These are phyloP conservation scores for Raphanus raphanistrum DNA, from an alignment of 345 rosid genomes.

Conservation along the genomic window DNA sequence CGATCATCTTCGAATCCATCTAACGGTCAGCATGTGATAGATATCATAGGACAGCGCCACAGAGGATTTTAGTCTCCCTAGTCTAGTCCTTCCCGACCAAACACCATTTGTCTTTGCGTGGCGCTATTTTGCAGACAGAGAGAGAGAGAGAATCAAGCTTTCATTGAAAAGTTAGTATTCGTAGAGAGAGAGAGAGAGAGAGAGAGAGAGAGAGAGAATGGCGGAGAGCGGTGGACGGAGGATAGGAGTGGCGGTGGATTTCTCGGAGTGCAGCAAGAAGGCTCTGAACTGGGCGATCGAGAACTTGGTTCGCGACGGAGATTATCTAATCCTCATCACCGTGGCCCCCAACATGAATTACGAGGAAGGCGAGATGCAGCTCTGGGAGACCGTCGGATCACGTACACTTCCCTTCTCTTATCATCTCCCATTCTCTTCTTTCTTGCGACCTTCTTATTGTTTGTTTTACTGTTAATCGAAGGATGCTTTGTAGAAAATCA, in stretches of 20 bases:
- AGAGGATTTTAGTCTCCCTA: neutral
- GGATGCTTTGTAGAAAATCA: too few species aligned
- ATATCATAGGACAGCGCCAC: constrained; percentile 9
- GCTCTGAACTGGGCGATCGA: constrained; percentile 89
- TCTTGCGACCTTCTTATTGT: too few species aligned
- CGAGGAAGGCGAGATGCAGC: constrained; percentile 87
- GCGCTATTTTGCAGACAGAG: neutral
- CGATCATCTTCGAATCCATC: constrained; percentile 1
- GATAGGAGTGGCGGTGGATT: constrained; percentile 85
- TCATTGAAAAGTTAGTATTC: neutral
- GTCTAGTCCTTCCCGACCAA: constrained; percentile 1
- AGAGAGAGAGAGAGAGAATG: constrained; percentile 35
- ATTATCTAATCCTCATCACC: constrained; percentile 71
- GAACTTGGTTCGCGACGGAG: constrained; percentile 74
- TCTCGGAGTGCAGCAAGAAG: constrained; percentile 77
- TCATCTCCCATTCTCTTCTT: neutral
- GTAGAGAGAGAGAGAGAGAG: neutral
- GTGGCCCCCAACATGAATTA: constrained; percentile 55
- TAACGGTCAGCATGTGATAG: neutral
- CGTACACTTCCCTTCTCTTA: constrained; percentile 43
- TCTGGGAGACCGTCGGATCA: constrained; percentile 85
- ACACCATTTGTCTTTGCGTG: constrained; percentile 9
- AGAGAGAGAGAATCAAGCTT: constrained; percentile 3
- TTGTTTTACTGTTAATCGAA: too few species aligned
- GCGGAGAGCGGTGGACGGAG: constrained; percentile 51